Conservation (phyloP, 192 early-diverging fungal species). For the Gaertneriomyces sp. region DNA sequence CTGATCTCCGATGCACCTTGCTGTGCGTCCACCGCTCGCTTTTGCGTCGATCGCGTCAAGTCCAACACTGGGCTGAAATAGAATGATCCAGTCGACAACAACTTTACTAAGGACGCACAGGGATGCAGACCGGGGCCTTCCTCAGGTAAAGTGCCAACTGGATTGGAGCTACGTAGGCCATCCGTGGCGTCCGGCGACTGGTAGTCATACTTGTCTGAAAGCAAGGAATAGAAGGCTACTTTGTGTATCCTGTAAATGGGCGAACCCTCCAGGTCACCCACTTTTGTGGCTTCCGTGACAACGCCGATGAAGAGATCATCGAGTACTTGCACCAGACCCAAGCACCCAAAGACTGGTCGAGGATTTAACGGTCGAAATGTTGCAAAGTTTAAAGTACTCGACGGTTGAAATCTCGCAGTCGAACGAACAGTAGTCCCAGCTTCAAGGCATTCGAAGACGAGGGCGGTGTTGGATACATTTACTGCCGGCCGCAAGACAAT, state of each 20-base stretch:
- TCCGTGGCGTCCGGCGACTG: slow-evolving; percentile 2
- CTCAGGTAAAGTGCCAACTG: slow-evolving; percentile 20
- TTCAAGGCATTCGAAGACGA: slow-evolving; percentile 28
- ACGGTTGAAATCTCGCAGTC: slow-evolving; percentile 29
- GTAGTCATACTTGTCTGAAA: slow-evolving; percentile 69
- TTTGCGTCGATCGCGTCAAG: slow-evolving; percentile 76
- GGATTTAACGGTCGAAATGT: slow-evolving; percentile 11
- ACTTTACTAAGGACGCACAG: slow-evolving; percentile 67
- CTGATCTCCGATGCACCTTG: slow-evolving; percentile 18
- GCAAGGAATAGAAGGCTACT: slow-evolving; percentile 77
- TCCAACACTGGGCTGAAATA: slow-evolving; percentile 90
- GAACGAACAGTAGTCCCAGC: slow-evolving; percentile 1
- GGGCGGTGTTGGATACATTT: slow-evolving; percentile 26
- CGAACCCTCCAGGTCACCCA: slow-evolving; percentile 43
- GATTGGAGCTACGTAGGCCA: slow-evolving; percentile 22
- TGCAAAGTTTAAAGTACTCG: slow-evolving; percentile 22
- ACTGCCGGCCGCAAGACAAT: slow-evolving; percentile 27
- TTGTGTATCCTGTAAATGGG: slow-evolving; percentile 67
- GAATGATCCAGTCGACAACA: slow-evolving; percentile 83
- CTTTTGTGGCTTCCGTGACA: slow-evolving; percentile 38
- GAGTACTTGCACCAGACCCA: slow-evolving; percentile 31
- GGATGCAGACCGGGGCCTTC: slow-evolving; percentile 61
- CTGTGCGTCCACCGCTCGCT: slow-evolving; percentile 47
- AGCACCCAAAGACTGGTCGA: slow-evolving; percentile 36
- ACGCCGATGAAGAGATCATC: slow-evolving; percentile 45